Conservation (phyloP, 345 rosid species). For the Clarkia xantiana region DNA sequence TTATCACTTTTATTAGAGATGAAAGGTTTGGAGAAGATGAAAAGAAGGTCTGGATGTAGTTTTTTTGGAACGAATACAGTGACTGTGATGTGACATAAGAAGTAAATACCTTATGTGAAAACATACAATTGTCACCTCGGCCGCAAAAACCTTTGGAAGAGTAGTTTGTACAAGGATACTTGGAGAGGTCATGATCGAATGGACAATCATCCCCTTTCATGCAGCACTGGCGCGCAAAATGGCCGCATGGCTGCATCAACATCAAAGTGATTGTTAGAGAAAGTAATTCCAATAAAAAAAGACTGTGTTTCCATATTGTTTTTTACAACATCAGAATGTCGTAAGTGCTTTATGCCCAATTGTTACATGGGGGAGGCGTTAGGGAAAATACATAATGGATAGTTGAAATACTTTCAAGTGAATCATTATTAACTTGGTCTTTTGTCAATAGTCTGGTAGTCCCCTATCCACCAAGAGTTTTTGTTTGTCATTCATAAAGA, state of each 20-base stretch:
- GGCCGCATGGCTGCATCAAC: conserved; percentile 69
- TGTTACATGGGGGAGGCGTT: no score
- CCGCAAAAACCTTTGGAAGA: conserved; percentile 42
- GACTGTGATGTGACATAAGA: not conserved
- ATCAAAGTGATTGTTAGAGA: not conserved
- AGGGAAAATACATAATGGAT: no score
- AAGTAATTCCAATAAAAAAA: not conserved
- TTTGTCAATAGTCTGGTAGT: no score
- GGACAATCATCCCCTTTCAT: conserved; percentile 91
- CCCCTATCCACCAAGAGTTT: no score
- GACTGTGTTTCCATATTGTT: not conserved
- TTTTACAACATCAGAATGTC: no score
- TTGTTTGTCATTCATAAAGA: no score
- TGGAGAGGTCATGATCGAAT: conserved; percentile 76
- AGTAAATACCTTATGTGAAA: conserved; percentile 69
- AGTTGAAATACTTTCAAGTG: no score
- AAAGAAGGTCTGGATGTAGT: not conserved
- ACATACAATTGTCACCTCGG: conserved; percentile 64
- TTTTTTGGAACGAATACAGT: no score
- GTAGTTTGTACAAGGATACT: conserved; percentile 59
- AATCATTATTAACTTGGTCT: no score
- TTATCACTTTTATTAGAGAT: not conserved
- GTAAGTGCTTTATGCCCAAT: no score
- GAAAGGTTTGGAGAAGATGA: not conserved
- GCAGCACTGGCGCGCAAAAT: conserved; percentile 71